phyloP scores from a whole-genome alignment of 2,329 filamentous ascomycete species.

The Phaeophleospora eucalypticola region DNA sequence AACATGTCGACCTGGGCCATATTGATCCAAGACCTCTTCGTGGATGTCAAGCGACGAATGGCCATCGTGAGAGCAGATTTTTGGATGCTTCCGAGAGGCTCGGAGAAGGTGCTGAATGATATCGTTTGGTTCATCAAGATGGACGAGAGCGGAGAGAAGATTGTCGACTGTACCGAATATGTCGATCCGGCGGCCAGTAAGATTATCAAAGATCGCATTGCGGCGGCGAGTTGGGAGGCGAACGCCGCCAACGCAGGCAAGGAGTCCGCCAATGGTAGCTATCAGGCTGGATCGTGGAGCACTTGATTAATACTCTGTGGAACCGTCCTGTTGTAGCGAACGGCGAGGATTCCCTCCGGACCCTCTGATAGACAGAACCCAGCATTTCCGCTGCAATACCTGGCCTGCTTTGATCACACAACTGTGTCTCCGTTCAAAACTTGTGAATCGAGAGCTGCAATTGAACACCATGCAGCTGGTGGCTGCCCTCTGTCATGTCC shows the following conservation, averaged over 20 bases:
- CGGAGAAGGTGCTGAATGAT: conserved; percentile 16
- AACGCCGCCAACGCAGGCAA: background rate
- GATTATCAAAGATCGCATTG: conserved; percentile 14
- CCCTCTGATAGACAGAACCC: no score
- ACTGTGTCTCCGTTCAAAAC: no score
- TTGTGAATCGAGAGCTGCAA: no score
- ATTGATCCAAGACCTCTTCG: conserved; percentile 10
- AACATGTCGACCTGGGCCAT: conserved; percentile 17
- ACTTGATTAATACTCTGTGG: no score
- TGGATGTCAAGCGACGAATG: conserved; percentile 13
- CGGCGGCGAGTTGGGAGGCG: conserved; percentile 10
- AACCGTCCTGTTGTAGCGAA: no score
- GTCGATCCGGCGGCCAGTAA: conserved; percentile 18
- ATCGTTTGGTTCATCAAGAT: conserved; percentile 17
- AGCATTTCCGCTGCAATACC: no score
- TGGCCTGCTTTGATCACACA: no score
- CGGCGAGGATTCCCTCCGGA: no score
- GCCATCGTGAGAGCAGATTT: conserved; percentile 15
- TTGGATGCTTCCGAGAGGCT: conserved; percentile 16
- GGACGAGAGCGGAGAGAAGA: conserved; percentile 12
- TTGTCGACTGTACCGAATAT: conserved; percentile 17
- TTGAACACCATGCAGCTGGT: no score
- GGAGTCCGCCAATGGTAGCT: conserved; percentile 3
- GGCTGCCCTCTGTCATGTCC: no score
- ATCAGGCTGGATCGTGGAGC: conserved; percentile 1